Base-by-base conservation (phyloP, 169 alveolate genomes). In the Theileria equi region DNA sequence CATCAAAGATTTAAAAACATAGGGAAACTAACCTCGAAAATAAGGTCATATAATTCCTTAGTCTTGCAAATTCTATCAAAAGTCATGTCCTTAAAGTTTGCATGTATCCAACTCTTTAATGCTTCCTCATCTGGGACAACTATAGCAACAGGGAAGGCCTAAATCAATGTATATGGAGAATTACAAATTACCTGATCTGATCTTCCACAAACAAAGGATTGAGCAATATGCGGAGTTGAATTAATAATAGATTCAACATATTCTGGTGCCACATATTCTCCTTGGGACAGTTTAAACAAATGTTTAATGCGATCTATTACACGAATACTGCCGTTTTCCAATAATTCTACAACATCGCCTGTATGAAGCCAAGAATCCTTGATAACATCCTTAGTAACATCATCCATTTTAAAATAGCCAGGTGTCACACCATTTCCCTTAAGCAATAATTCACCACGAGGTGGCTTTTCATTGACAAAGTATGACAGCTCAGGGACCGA, bases 231-330 rank as follows among this genome's bases (percentile, higher is more conserved):
- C 11, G 81, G 40, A 23, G 82, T 71, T 23, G 68, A 68, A 49
- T 34, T 61, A 50, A 82, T 82, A 38, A 80, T 54, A 23, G 90
- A 77, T 65, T 91, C 95, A 28, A 96, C 85, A 73, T 93, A 91
- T 66, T 95, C 99, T 6, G 98, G 98, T 32, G 98, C 94, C 16
- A 96, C 95, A 79, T 96, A 96, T 76, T 96, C 99, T 0, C 98
- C 99, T 81, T 96, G 97, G 0, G 95, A 73, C 60, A 96, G 92
- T 73, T 96, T 96, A 81, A 96, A 96, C n/a, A 95, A 90, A 84
- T 94, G 94, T 76, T 95, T 95, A 55, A 91, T 93, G 41, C 99
- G 89, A 81, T 96, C 99, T 45, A 96, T 90, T 48, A 96, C 80
- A 60, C 89, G 86, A 5, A 96, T 48, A 5, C 96, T 93, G 5